These are phyloP conservation scores for Boletellus emodensis DNA, from an alignment of 768 basidiomycete genomes.

Conservation along the genomic window DNA sequence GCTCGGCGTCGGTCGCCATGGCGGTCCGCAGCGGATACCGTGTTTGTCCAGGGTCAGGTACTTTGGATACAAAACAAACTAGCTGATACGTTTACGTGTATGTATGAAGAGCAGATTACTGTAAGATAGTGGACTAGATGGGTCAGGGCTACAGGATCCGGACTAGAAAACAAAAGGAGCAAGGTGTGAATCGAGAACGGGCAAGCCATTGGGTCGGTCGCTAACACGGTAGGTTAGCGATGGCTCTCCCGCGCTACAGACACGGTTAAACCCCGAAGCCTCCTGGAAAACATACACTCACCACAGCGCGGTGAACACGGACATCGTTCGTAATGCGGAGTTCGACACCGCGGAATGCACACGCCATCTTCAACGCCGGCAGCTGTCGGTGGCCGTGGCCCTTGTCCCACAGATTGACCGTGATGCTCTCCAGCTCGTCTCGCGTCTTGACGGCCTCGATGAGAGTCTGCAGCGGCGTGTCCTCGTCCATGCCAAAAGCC, in stretches of 20 bases:
- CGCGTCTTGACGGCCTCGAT: constrained; percentile 50
- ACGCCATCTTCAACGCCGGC: constrained; percentile 55
- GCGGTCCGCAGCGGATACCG: not conserved
- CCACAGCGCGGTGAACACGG: constrained; percentile 47
- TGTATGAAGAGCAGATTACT: not conserved
- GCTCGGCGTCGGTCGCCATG: constrained; percentile 25
- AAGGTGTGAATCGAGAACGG: not conserved
- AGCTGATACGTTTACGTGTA: no score
- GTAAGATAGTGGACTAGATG: not conserved
- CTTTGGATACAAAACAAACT: no score
- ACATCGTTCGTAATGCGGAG: constrained; percentile 51
- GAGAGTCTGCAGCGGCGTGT: constrained; percentile 51
- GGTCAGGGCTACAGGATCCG: constrained; percentile 17
- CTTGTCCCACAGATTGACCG: constrained; percentile 51
- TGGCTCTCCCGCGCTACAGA: constrained; percentile 20
- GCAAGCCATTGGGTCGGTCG: not conserved
- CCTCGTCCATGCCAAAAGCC: constrained; percentile 57
- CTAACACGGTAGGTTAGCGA: constrained; percentile 15
- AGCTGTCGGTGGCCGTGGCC: constrained; percentile 49
- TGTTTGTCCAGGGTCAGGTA: no score
- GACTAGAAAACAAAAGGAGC: constrained; percentile 7
- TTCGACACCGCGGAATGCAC: constrained; percentile 58
- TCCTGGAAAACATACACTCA: constrained; percentile 32
- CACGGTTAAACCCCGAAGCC: constrained; percentile 12
- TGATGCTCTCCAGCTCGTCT: constrained; percentile 44